Evolutionary conservation across 2,329 filamentous ascomycete species (phyloP), one percentile per base, ranked within the genome.

Genomic region (Proliferodiscus dingleyae): DNA sequence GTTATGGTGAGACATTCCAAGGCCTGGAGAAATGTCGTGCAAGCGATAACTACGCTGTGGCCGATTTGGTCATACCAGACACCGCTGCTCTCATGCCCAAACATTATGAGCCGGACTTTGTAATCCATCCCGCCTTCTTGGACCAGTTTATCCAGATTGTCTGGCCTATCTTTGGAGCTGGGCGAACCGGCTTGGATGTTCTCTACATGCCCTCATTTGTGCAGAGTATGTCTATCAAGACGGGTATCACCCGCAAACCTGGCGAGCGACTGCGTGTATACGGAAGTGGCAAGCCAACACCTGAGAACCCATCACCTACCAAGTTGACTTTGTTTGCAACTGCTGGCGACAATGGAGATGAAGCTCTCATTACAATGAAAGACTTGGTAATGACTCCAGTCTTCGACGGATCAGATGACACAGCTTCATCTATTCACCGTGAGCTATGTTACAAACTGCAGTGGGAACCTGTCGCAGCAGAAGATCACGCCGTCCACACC

Each of bases 1-100:
- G 64, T 1, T 79, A 79, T 50, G 76, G 75, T 0, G 61, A 68
- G 1, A 67, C 66, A 0, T 80, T 80, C 62, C 73, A 75, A 55
- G 71, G 73, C 3, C 53, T 80, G 8, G 62, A 64, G 34, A 68
- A 71, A 43, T 74, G 71, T 54, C 65, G 64, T 18, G 69, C 71
- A 4, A 67, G 64, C 9, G 54, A 58, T 18, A 41, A 38, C 4
- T 57, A 60, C 24, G 62, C 64, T 2, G 52, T 63, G 7, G 66
- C 64, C 2, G 61, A 65, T 4, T 54, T 74, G 6, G 52, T 62
- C 9, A 59, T 74, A 3, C 66, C 67, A 2, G 66, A 77, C 37
- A 77, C 73, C 0, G 60, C 61, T 1, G 51, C 61, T 1, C 51
- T 61, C 1, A 77, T 77, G 74, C 73, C 72, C 1, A 62, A 67